Evolutionary conservation across 805 yeast genomes (phyloP), one percentile per base, ranked within the genome.

Genomic region (Saturnispora hagleri): DNA sequence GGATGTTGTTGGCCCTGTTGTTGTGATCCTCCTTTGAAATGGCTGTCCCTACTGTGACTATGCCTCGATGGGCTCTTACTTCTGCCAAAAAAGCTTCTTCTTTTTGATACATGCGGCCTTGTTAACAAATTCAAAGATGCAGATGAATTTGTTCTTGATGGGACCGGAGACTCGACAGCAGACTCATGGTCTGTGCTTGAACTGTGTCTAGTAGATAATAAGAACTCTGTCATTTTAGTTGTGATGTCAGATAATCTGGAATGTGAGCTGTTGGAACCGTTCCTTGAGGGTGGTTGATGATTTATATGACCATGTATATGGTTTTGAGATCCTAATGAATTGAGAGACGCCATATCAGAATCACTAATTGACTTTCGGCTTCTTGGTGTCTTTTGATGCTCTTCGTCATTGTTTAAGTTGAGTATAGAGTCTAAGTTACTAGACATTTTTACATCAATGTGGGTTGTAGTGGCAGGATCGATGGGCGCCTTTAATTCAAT

Each of bases 161-260:
- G 48, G 12, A 51, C 31, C 2, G 64, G 63, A 0, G 65, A 60
- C 12, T 45, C 51, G 13, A 48, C 33, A 8, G 54, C 43, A 4
- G 50, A 42, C 18, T 41, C 49, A 4, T 56, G 46, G 17, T 51
- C 46, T 15, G 51, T 27, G 35, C 57, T 59, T 22, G 61, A 56
- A 22, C 48, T 53, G 2, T 58, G 53, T 41, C 52, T 54, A 8
- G 63, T 54, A 3, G 53, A 41, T 13, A 62, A 53, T 12, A 65
- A 46, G 18, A 55, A 58, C 10, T 64, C 68, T 4, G 67, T 57
- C 24, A 64, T 58, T 51, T 61, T 63, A 46, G 61, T 63, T 6
- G 64, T 66, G 6, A 63, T 53, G 5, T 64, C 68, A 5, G 68
- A 46, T 22, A 65, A 27, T 18, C 58, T 56, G 33, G 55, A 53